Evolutionary conservation across 2,329 filamentous ascomycete species (phyloP).

Genomic region (Fusarium pseudograminearum): DNA sequence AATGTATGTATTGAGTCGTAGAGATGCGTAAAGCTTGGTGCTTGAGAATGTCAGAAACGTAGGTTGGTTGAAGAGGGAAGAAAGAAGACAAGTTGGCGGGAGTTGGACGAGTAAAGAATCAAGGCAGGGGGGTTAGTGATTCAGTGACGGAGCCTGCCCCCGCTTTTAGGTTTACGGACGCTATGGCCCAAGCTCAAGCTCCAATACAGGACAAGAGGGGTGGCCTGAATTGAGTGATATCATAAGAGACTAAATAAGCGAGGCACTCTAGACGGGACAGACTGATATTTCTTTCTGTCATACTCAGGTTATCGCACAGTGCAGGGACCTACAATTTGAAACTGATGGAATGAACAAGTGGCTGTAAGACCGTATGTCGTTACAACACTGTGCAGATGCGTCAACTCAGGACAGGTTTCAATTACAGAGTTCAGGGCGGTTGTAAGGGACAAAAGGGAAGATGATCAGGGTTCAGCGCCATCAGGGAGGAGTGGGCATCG

Average conservation of each 20-base stretch:
- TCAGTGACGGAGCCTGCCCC: slow-evolving; percentile 40
- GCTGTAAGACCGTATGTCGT: background rate
- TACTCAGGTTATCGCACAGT: background rate
- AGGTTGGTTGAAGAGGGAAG: slow-evolving; percentile 19
- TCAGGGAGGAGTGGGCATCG: slow-evolving; percentile 17
- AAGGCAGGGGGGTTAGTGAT: slow-evolving; percentile 36
- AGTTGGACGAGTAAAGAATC: slow-evolving; percentile 26
- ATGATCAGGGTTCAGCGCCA: slow-evolving; percentile 21
- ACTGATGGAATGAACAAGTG: background rate
- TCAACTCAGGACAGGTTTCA: slow-evolving; percentile 30
- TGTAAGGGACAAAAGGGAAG: slow-evolving; percentile 9
- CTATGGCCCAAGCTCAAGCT: slow-evolving; percentile 33
- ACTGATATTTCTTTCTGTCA: background rate
- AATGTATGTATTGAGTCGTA: slow-evolving; percentile 8
- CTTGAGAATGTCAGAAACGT: background rate
- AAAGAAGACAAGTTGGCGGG: slow-evolving; percentile 34
- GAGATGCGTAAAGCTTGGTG: background rate
- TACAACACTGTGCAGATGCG: background rate
- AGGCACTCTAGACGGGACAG: background rate
- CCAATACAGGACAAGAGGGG: background rate
- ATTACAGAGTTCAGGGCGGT: slow-evolving; percentile 14
- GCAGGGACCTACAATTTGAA: background rate
- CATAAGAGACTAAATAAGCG: background rate
- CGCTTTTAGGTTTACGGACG: slow-evolving; percentile 22
- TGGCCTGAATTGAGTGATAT: slow-evolving; percentile 1